Conservation (phyloP, 1,284 basidiomycete genomes). For the Mycosarcoma mackinlayi region DNA sequence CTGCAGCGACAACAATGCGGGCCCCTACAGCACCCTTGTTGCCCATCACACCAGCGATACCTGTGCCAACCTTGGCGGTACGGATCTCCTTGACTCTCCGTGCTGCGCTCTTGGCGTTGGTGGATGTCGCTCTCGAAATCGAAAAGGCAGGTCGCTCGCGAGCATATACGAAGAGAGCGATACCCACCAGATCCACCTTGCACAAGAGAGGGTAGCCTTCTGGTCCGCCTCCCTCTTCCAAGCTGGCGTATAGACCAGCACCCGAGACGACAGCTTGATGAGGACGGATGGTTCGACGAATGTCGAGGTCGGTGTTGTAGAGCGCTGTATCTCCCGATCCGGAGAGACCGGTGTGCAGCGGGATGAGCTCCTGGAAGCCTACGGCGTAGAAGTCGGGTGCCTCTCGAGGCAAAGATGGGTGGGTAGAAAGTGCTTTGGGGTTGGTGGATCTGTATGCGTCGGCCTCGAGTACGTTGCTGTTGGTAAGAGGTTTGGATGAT, state of each 20-base stretch:
- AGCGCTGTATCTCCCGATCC: constrained; percentile 71
- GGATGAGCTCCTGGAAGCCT: constrained; percentile 88
- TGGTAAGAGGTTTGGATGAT: constrained; percentile 39
- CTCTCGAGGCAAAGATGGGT: constrained; percentile 51
- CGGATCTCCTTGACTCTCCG: constrained; percentile 63
- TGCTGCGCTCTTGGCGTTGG: constrained; percentile 75
- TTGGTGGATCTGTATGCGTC: constrained; percentile 44
- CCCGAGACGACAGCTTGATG: constrained; percentile 64
- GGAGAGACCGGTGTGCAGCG: constrained; percentile 72
- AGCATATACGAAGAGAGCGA: constrained; percentile 76
- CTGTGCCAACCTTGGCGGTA: constrained; percentile 64
- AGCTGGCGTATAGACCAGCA: constrained; percentile 59
- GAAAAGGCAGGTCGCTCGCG: constrained; percentile 72
- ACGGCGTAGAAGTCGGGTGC: constrained; percentile 81
- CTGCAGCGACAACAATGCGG: constrained; percentile 77
- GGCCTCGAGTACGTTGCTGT: constrained; percentile 22
- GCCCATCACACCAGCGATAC: constrained; percentile 75
- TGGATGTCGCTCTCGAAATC: constrained; percentile 76
- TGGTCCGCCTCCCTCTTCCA: constrained; percentile 61
- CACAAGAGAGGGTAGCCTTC: constrained; percentile 63
- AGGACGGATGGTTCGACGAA: constrained; percentile 63
- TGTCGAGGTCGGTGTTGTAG: constrained; percentile 75
- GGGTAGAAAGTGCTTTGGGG: constrained; percentile 35
- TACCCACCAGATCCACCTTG: constrained; percentile 59
- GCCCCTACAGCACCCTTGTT: constrained; percentile 96